Percentiles rank a stretch among this genome's conserved stretches.
These are phyloP conservation scores for Peniophora sp. DNA, from an alignment of 1,284 basidiomycete genomes.

Conservation along the genomic window DNA sequence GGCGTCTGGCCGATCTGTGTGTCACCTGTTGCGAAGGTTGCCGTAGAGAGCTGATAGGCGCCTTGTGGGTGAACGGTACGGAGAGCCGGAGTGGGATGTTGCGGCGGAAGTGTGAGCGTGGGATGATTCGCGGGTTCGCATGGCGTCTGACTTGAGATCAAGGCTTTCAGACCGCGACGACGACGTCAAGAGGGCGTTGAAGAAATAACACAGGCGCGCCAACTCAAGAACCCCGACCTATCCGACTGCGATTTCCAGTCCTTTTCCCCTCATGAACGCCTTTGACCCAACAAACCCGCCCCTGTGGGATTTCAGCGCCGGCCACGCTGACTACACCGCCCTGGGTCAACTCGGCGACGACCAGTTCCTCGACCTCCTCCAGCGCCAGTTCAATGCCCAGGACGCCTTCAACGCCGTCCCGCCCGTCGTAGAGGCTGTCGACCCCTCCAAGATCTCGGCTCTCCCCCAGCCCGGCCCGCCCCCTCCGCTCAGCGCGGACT, in stretches of 20 bases:
- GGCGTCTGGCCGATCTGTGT: no score
- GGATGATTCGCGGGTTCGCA: no score
- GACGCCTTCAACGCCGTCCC: constrained; percentile 17
- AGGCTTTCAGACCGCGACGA: no score
- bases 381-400: constrained; percentile 54
- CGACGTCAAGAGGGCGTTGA: no score
- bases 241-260: neutral
- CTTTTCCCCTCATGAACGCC: constrained; percentile 21
- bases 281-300: constrained; percentile 24
- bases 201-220: no score
- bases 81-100: no score
- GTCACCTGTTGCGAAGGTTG: no score
- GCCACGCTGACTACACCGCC: constrained; percentile 41
- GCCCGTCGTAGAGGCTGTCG: constrained; percentile 31
- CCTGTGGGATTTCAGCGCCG: constrained; percentile 58
- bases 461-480: constrained; percentile 32
- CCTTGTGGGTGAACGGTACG: no score
- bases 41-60: no score
- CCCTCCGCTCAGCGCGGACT: constrained; percentile 53
- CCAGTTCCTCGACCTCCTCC: constrained; percentile 69
- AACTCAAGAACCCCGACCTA: neutral
- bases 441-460: constrained; percentile 47
- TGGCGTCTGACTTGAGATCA: no score
- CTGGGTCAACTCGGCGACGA: constrained; percentile 54
- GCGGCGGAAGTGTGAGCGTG: no score